Conservation (phyloP, 805 yeast species). For the Barnettozyma wickerhamii region DNA sequence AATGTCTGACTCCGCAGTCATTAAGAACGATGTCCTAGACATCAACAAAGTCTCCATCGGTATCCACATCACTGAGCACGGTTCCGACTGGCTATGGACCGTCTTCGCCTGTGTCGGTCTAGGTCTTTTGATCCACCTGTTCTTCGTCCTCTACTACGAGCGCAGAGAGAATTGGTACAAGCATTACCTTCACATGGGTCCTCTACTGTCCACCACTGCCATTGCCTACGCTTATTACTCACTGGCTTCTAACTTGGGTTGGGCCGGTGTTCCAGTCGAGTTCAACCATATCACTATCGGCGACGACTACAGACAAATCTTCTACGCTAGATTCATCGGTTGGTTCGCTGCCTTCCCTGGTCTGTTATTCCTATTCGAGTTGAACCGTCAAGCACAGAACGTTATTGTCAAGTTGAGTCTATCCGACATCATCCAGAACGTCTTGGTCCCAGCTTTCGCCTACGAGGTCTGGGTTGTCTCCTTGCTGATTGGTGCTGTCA, state of each 20-base stretch:
- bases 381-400: constrained; percentile 19
- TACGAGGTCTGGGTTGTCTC: constrained; percentile 47
- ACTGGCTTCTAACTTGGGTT: constrained; percentile 55
- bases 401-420: constrained; percentile 8
- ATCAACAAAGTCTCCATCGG: constrained; percentile 33
- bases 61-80: constrained; percentile 49
- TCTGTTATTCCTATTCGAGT: constrained; percentile 29
- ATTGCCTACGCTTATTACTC: constrained; percentile 49
- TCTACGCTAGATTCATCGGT: constrained; percentile 52
- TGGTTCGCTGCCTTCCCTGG: constrained; percentile 56
- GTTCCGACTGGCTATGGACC: constrained; percentile 69
- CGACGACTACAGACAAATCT: constrained; percentile 43
- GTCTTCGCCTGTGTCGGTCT: constrained; percentile 45
- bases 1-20: constrained; percentile 4
- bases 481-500: constrained; percentile 52
- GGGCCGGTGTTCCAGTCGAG: constrained; percentile 42
- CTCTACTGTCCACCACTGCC: constrained; percentile 38
- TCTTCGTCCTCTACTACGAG: constrained; percentile 21
- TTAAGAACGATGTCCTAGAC: constrained; percentile 4
- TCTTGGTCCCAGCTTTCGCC: constrained; percentile 39
- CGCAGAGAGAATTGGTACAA: constrained; percentile 20
- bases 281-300: constrained; percentile 41
- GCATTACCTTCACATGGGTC: constrained; percentile 35
- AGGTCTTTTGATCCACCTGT: constrained; percentile 29
- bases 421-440: constrained; percentile 14